phyloP scores from a whole-genome alignment of 257 asterid species.

The Dorcoceras hygrometricum region DNA sequence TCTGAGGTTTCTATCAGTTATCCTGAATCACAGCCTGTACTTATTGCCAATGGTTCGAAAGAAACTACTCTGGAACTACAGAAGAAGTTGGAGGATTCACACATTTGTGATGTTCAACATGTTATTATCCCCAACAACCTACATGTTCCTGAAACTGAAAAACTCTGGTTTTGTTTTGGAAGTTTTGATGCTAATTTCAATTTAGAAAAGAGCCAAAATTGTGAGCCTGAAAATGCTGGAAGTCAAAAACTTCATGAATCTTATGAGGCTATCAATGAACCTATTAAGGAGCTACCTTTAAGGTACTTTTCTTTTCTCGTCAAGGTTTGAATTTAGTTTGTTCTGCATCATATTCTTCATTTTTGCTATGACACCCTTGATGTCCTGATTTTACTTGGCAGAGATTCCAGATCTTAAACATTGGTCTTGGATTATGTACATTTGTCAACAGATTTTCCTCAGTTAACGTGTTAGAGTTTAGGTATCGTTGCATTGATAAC shows the following conservation, averaged over 20 bases:
- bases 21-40: slow-evolving; percentile 34
- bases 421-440: neutral
- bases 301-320: slow-evolving; percentile 47
- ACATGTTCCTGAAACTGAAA: slow-evolving; percentile 79
- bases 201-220: slow-evolving; percentile 42
- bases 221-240: slow-evolving; percentile 39
- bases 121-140: slow-evolving; percentile 83
- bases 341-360: slow-evolving; percentile 14
- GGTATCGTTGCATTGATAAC: neutral
- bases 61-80: slow-evolving; percentile 58
- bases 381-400: neutral
- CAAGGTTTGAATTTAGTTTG: slow-evolving; percentile 11
- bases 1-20: slow-evolving; percentile 44
- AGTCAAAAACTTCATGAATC: slow-evolving; percentile 45
- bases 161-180: slow-evolving; percentile 92
- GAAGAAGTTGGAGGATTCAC: slow-evolving; percentile 56
- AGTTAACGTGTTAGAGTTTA: neutral
- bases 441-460: neutral
- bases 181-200: slow-evolving; percentile 78
- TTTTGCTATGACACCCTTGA: neutral
- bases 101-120: slow-evolving; percentile 60
- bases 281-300: slow-evolving; percentile 47
- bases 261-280: slow-evolving; percentile 58
- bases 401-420: neutral
- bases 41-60: slow-evolving; percentile 38